These are phyloP conservation scores for Rhizophora apiculata DNA, from an alignment of 345 rosid genomes.

Conservation along the genomic window DNA sequence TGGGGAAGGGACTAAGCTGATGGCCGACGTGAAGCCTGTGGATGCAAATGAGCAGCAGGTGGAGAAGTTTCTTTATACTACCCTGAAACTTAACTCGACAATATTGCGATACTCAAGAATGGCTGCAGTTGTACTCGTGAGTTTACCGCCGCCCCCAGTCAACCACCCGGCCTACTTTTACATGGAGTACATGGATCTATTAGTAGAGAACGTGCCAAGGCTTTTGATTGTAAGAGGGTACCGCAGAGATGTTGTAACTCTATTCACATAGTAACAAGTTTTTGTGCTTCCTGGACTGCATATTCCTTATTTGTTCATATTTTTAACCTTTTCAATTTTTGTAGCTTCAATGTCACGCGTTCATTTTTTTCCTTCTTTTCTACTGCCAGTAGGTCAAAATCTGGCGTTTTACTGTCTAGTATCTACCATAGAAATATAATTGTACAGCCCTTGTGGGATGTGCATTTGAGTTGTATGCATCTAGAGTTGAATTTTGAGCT, in stretches of 20 bases:
- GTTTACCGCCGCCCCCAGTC: slow-evolving; percentile 69
- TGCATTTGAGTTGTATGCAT: background rate
- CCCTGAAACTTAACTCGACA: slow-evolving; percentile 78
- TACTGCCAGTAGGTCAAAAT: slow-evolving; percentile 10
- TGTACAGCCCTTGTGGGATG: slow-evolving; percentile 17
- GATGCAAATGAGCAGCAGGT: slow-evolving; percentile 74
- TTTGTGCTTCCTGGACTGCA: slow-evolving; percentile 5
- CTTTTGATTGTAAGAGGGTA: slow-evolving; percentile 97
- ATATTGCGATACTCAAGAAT: slow-evolving; percentile 73
- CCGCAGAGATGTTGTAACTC: slow-evolving; percentile 93
- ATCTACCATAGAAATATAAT: background rate
- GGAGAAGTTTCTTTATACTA: slow-evolving; percentile 79
- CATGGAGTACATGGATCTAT: slow-evolving; percentile 98
- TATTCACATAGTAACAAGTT: slow-evolving; percentile 60
- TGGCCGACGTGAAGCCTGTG: slow-evolving; percentile 78
- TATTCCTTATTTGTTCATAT: slow-evolving; percentile 27
- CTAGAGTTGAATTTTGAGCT: background rate
- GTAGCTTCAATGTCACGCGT: slow-evolving; percentile 13
- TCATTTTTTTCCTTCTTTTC: slow-evolving; percentile 16
- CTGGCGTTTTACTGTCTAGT: slow-evolving; percentile 2
- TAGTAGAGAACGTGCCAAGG: slow-evolving; percentile 92
- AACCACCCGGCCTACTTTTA: slow-evolving; percentile 90
- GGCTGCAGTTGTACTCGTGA: slow-evolving; percentile 92
- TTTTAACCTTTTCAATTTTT: background rate
- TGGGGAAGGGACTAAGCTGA: slow-evolving; percentile 38